Conservation (phyloP, 1,284 basidiomycete genomes). For the Malassezia japonica region DNA sequence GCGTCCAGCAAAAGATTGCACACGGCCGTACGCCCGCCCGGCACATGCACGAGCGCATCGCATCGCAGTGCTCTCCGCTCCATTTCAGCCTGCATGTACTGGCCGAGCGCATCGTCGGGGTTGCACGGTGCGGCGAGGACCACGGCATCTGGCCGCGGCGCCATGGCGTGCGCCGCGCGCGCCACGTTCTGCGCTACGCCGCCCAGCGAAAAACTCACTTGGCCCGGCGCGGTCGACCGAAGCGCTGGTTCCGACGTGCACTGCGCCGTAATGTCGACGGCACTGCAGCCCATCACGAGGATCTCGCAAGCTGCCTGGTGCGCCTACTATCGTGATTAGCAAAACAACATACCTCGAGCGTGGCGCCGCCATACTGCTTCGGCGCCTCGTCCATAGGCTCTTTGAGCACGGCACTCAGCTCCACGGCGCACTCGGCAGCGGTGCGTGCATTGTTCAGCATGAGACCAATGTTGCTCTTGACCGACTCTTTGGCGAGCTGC, state of each 20-base stretch:
- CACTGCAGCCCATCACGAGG: conserved; percentile 36
- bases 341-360: neutral
- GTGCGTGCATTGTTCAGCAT: conserved; percentile 83
- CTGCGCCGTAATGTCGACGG: conserved; percentile 40
- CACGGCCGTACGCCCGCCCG: conserved; percentile 58
- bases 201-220: conserved; percentile 64
- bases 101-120: conserved; percentile 39
- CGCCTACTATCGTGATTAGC: neutral
- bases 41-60: conserved; percentile 61
- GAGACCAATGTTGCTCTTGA: conserved; percentile 65
- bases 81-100: conserved; percentile 58
- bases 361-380: neutral
- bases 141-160: conserved; percentile 44
- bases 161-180: conserved; percentile 66
- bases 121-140: conserved; percentile 50
- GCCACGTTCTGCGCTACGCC: conserved; percentile 92
- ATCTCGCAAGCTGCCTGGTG: conserved; percentile 7
- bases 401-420: conserved; percentile 42
- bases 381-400: no score
- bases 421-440: conserved; percentile 71
- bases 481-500: conserved; percentile 63
- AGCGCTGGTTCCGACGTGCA: neutral
- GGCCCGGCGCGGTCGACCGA: conserved; percentile 63
- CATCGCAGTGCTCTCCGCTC: conserved; percentile 62
- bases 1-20: conserved; percentile 74